Conservation (phyloP, 352 stramenopile genomes). For the Phytophthora cactorum region DNA sequence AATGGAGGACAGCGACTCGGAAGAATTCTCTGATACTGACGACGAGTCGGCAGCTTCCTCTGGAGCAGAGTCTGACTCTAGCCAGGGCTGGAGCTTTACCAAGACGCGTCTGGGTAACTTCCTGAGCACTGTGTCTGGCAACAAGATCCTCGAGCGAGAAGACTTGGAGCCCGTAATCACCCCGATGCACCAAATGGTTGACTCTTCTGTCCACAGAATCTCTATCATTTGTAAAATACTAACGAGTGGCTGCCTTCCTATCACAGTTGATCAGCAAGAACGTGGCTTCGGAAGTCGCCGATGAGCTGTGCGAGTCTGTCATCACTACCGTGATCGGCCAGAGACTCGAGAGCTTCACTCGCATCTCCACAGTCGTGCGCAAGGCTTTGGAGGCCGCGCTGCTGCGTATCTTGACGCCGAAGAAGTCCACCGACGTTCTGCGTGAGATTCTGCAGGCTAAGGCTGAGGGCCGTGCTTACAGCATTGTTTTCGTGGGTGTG, state of each 20-base stretch:
- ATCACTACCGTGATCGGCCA: slow-evolving; percentile 94
- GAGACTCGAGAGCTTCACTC: slow-evolving; percentile 94
- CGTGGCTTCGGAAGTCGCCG: slow-evolving; percentile 95
- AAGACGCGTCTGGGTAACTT: slow-evolving; percentile 86
- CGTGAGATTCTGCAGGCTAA: slow-evolving; percentile 93
- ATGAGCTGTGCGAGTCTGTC: slow-evolving; percentile 96
- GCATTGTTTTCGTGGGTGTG: slow-evolving; percentile 98
- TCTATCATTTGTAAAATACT: not conserved
- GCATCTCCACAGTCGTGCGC: slow-evolving; percentile 91
- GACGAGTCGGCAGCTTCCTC: slow-evolving; percentile 74
- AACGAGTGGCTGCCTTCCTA: slow-evolving; percentile 2
- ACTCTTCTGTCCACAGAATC: not conserved
- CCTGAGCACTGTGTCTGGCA: slow-evolving; percentile 83
- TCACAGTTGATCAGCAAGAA: slow-evolving; percentile 96
- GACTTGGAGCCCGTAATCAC: slow-evolving; percentile 94
- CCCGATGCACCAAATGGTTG: slow-evolving; percentile 93
- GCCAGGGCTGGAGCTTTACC: slow-evolving; percentile 81
- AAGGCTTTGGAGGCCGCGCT: slow-evolving; percentile 95
- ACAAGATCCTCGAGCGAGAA: slow-evolving; percentile 93
- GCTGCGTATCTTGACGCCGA: slow-evolving; percentile 95
- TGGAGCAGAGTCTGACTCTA: slow-evolving; percentile 72
- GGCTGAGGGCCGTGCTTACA: slow-evolving; percentile 92
- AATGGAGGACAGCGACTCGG: slow-evolving; percentile 67
- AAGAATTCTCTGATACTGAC: slow-evolving; percentile 72
- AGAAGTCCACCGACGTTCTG: slow-evolving; percentile 96